phyloP scores from a whole-genome alignment of 257 asterid species.

The Parsonsia alboflavescens region DNA sequence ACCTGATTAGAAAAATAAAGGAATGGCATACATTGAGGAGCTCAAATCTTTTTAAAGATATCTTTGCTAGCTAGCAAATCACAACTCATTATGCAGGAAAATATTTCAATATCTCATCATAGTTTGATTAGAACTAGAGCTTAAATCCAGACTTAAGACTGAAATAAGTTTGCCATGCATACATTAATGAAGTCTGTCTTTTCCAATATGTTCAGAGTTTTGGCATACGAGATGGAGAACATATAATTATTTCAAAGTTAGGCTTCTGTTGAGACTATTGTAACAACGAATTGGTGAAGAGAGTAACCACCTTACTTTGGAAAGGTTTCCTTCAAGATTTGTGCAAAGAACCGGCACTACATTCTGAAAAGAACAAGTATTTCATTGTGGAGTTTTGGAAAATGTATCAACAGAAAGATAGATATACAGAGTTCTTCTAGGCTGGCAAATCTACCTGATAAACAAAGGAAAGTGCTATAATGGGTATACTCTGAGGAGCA shows the following conservation, averaged over 20 bases:
- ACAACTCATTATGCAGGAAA: background rate
- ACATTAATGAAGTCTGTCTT: background rate
- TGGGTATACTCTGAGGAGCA: slow-evolving; percentile 82
- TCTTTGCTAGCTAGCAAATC: slow-evolving; percentile 1
- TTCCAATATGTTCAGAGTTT: background rate
- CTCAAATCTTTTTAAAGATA: background rate
- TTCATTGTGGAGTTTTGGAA: background rate
- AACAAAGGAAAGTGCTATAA: slow-evolving; percentile 90
- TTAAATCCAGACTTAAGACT: background rate
- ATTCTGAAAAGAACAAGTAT: slow-evolving; percentile 47
- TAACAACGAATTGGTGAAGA: slow-evolving; percentile 8
- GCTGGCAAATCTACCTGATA: slow-evolving; percentile 55
- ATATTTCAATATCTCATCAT: background rate
- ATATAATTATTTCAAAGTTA: background rate
- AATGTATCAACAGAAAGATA: background rate
- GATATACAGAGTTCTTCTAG: background rate
- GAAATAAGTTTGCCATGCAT: background rate
- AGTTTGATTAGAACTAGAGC: background rate
- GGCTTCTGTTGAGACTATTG: background rate
- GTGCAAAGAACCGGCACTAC: slow-evolving; percentile 95
- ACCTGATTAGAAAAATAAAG: background rate
- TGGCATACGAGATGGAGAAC: background rate
- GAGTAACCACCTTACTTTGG: slow-evolving; percentile 75
- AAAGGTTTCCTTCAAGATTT: slow-evolving; percentile 84
- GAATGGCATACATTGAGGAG: background rate